Base-by-base conservation (phyloP, 768 basidiomycete genomes). In the Trametes gibbosa region DNA sequence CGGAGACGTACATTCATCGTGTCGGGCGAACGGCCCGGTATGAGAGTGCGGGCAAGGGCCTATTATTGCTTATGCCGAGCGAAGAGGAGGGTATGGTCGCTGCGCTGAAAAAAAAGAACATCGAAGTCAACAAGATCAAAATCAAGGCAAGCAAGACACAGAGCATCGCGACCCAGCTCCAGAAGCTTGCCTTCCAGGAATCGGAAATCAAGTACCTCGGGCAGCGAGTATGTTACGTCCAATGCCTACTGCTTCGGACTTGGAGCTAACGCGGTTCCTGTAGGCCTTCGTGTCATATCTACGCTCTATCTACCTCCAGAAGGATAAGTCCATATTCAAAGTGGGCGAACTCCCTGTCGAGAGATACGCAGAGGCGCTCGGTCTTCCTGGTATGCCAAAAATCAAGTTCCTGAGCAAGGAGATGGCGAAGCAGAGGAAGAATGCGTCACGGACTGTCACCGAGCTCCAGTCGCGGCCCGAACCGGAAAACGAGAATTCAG, bases 141-240 rank as follows among this genome's bases (percentile, higher is more conserved):
- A 88, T 95, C 63, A 86, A 87, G 65, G 78, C 83, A 49, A 95
- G 89, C 74, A 97, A 95, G 76, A 90, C 90, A 45, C 84, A 87
- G 67, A 85, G 81, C 63, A 85, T 97, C 58, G 82, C 87, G 68
- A 91, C 91, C 63, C 90, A 95, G 72, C 78, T 98, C 45, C 97
- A 99, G 73, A 92, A 85, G 53, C 82, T 97, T 37, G 89, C 90
- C 0, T 99, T 98, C 76, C 86, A 94, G 75, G 94, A 95, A 58
- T 92, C 95, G 0, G 95, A 99, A 72, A 87, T 98, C 74, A 99
- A 98, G 71, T 97, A 98, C 72, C 83, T 99, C 10, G 97, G 89
- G 10, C 96, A 98, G 71, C 77, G 92, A 55, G 95, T 95, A 66
- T 58, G 86, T 80, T 19, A 39, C 25, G 29, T 37, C 41, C 40